A percentile compares a stretch with the other conserved stretches of the same genome.
Conservation (phyloP, 257 asterid species). For the Ajuga chamaepitys region DNA sequence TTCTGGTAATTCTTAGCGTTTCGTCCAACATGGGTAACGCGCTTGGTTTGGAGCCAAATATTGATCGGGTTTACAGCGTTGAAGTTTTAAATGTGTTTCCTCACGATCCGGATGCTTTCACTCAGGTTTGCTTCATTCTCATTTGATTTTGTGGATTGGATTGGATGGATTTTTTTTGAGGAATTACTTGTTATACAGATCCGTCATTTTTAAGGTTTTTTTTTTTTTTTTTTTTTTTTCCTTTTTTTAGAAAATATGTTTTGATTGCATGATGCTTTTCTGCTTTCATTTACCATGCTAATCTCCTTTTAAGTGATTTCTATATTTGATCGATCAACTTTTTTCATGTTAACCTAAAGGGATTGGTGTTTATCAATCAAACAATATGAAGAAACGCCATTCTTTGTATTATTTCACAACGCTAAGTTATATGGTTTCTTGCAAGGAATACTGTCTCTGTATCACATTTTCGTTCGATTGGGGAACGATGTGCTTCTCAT, state of each 20-base stretch:
- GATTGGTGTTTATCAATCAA: neutral
- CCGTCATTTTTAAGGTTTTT: neutral
- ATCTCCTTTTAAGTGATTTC: neutral
- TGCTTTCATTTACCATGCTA: neutral
- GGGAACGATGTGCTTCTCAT: neutral
- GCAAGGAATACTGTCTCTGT: neutral
- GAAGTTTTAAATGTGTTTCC: constrained; percentile 72
- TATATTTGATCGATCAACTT: neutral
- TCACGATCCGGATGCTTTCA: constrained; percentile 78
- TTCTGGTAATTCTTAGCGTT: constrained; percentile 24
- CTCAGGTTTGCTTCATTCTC: constrained; percentile 49
- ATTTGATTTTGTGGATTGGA: neutral
- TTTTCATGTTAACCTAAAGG: neutral
- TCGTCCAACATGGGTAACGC: constrained; percentile 25
- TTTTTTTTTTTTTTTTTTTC: neutral
- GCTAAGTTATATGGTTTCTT: neutral
- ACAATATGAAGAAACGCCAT: neutral
- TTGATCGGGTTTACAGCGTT: constrained; percentile 38
- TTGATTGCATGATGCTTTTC: neutral
- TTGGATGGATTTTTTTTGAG: neutral
- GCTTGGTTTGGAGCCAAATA: constrained; percentile 17
- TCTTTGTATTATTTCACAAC: neutral
- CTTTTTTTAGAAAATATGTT: neutral
- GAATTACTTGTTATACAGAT: neutral
- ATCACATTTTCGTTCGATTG: neutral